Evolutionary conservation across 1,139 yeast genomes (phyloP).

Genomic region (Dujonia santamariae): DNA sequence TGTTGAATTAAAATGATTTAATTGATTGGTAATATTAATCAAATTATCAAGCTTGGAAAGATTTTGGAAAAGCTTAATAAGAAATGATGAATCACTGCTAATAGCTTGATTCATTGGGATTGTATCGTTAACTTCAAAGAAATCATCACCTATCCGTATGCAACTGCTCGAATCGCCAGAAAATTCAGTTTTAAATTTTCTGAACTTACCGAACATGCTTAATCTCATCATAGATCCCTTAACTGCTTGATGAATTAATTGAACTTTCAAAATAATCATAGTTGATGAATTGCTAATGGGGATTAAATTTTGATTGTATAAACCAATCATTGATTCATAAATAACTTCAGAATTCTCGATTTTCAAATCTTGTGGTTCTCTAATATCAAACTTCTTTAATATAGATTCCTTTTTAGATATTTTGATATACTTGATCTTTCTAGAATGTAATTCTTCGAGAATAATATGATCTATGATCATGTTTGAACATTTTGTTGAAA

Average conservation of each 20-base stretch:
- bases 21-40: conserved; percentile 33
- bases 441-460: conserved; percentile 52
- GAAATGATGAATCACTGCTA: conserved; percentile 15
- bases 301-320: conserved; percentile 32
- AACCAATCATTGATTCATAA: conserved; percentile 30
- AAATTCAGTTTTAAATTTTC: conserved; percentile 19
- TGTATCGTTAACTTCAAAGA: conserved; percentile 28
- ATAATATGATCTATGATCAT: conserved; percentile 63
- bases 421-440: conserved; percentile 36
- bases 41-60: conserved; percentile 32
- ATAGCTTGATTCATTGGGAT: conserved; percentile 24
- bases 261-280: conserved; percentile 31
- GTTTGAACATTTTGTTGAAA: conserved; percentile 54
- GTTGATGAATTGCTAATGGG: conserved; percentile 37
- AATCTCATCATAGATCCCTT: conserved; percentile 25
- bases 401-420: conserved; percentile 13
- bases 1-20: conserved; percentile 23
- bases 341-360: conserved; percentile 8
- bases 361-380: conserved; percentile 1
- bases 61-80: conserved; percentile 26
- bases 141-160: conserved; percentile 12
- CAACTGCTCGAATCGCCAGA: neutral
- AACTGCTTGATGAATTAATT: conserved; percentile 18
- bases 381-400: conserved; percentile 12
- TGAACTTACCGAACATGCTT: conserved; percentile 29